Evolutionary conservation across 352 stramenopile species (phyloP).

Genomic region (Phytophthora hybrid): DNA sequence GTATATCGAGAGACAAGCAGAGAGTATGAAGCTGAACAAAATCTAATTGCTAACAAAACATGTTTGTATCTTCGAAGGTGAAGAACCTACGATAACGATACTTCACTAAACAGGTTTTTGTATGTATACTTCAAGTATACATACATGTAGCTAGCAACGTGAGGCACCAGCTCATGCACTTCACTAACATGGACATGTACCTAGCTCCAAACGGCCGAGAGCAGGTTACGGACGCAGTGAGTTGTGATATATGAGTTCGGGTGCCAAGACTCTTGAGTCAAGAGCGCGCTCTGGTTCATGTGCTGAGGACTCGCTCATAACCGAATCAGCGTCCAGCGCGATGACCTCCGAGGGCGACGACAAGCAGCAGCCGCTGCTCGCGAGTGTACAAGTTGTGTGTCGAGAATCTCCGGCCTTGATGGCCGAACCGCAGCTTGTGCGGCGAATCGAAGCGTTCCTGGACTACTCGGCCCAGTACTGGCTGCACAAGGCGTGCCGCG

Average conservation of each 20-base stretch:
- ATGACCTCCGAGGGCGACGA: slow-evolving; percentile 1
- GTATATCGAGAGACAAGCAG: background rate
- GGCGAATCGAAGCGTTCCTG: slow-evolving; percentile 3
- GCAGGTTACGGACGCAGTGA: no score
- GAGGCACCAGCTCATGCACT: no score
- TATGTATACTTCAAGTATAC: no score
- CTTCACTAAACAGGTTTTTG: no score
- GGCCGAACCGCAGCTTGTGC: background rate
- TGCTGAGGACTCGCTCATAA: no score
- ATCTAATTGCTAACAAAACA: background rate
- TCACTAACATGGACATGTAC: no score
- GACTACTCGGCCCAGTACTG: background rate
- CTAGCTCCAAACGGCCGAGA: no score
- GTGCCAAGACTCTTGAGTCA: no score
- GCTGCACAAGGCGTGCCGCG: background rate
- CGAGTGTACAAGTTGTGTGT: background rate
- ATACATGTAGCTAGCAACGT: no score
- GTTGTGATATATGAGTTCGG: background rate
- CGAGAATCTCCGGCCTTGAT: background rate
- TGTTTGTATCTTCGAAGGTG: background rate
- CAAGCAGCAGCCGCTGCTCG: background rate
- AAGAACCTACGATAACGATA: no score
- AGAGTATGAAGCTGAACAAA: background rate
- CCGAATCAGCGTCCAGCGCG: background rate
- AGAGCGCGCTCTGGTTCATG: no score